Percentiles rank a stretch among this genome's conserved stretches.
These are phyloP conservation scores for Wickerhamomyces bisporus DNA, from an alignment of 805 yeast genomes.

Conservation along the genomic window DNA sequence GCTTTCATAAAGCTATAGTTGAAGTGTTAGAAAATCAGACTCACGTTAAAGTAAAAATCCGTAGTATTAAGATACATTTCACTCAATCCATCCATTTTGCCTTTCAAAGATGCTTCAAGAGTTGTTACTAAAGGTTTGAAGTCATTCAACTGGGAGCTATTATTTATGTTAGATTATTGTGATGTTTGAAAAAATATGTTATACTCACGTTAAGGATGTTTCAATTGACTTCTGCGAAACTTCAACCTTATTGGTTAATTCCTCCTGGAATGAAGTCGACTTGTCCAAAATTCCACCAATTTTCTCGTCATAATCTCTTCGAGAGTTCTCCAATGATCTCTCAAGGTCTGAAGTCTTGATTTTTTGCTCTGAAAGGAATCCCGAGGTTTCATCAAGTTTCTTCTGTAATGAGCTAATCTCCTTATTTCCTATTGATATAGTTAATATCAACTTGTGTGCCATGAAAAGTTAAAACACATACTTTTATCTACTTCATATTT, in stretches of 20 bases:
- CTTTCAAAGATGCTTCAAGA: too few relatives aligned
- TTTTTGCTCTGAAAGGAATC: constrained; percentile 43
- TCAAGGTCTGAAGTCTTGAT: constrained; percentile 29
- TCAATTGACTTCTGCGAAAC: not conserved
- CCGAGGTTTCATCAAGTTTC: constrained; percentile 38
- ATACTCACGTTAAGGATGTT: too few relatives aligned
- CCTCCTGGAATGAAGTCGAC: not conserved
- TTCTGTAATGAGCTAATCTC: constrained; percentile 31
- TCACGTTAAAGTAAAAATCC: too few relatives aligned
- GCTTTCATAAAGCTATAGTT: not conserved
- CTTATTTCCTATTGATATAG: constrained; percentile 20
- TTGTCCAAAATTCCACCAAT: not conserved
- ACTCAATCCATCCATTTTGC: too few relatives aligned
- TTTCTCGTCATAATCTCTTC: constrained; percentile 14
- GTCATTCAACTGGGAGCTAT: constrained; percentile 1
- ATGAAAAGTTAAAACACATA: not conserved
- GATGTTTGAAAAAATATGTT: too few relatives aligned
- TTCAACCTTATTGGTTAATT: constrained; percentile 2
- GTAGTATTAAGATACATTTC: too few relatives aligned
- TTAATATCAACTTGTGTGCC: constrained; percentile 13
- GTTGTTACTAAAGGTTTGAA: constrained; percentile 2
- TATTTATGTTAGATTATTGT: constrained; percentile 3
- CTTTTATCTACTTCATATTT: constrained; percentile 20
- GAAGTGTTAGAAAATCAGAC: not conserved
- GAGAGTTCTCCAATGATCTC: constrained; percentile 16